A percentile compares a stretch with the other conserved stretches of the same genome.
Evolutionary conservation across 139 green algal species (phyloP).

Genomic region (Eudorina sp.): DNA sequence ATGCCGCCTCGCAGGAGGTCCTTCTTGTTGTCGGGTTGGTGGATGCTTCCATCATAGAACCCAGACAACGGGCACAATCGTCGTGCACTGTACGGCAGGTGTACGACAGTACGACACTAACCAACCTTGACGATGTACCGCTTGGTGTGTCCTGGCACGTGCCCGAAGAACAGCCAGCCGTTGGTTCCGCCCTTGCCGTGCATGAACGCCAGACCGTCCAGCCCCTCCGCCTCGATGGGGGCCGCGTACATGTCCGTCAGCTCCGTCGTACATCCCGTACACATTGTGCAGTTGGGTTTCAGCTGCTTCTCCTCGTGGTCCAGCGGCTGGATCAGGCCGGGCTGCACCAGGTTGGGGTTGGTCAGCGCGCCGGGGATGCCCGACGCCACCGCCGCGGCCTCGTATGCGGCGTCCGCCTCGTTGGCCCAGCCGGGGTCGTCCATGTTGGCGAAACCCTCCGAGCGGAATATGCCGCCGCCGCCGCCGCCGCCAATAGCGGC

Average conservation of each 20-base stretch:
- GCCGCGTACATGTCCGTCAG: slow-evolving; percentile 35
- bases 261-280: slow-evolving; percentile 12
- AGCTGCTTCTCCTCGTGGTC: slow-evolving; percentile 41
- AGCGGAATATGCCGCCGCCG: no score
- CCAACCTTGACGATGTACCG: slow-evolving; percentile 52
- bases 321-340: not conserved
- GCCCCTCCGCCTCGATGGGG: not conserved
- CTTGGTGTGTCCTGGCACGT: not conserved
- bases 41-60: no score
- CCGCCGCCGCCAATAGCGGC: no score
- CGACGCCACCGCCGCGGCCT: not conserved
- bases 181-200: slow-evolving; percentile 52
- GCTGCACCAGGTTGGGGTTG: not conserved
- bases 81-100: no score
- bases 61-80: no score
- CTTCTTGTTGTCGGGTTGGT: no score
- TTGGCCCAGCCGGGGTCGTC: not conserved
- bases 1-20: no score
- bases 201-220: slow-evolving; percentile 40
- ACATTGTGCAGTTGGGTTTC: slow-evolving; percentile 30
- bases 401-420: not conserved
- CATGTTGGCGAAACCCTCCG: no score
- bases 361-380: slow-evolving; percentile 31
- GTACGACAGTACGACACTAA: no score
- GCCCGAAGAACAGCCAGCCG: slow-evolving; percentile 45